Base-by-base conservation (phyloP, 1,284 basidiomycete species). In the Tilletia indica region DNA sequence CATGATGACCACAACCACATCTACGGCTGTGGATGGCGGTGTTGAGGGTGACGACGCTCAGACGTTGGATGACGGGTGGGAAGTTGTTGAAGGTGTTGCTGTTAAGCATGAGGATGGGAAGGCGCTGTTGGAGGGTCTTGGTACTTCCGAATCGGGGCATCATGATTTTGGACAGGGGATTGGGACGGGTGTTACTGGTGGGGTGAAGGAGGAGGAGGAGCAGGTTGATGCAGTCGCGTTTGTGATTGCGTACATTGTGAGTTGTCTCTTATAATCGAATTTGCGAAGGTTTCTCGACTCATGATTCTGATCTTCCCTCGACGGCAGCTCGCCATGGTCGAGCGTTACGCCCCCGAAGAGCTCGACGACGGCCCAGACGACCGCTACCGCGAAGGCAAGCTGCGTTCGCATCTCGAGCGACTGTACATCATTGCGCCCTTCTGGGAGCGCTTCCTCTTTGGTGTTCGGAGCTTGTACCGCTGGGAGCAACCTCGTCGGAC, bases 391-490 rank as follows among this genome's bases (percentile, higher is more conserved):
- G 82, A 84, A 68, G 75, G 78, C 36, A 72, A 77, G 9, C 77
- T 78, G 6, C 79, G 82, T 14, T 80, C 80, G 16, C 82, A 84
- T 64, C 67, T 84, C 25, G 82, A 82, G 69, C 78, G 82, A 5
- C 75, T 84, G 39, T 84, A 84, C 70, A 76, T 82, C 38, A 84
- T 83, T 67, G 82, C 82, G 5, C 82, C 82, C 0, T 84, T 84
- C 67, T 84, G 82, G 82, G 82, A 84, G 68, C 76, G 80, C 71
- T 76, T 84, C 14, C 75, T 68, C 4, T 21, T 38, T 31, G 69
- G 72, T 12, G n/a, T 77, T 12, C 77, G 74, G 14, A 54, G 68
- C 11, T 49, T 79, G 36, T 79, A 78, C 61, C 51, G 75, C 11
- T 79, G 78, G 78, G 73, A 78, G 19, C 70, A 77, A 12, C 71